Base-by-base conservation (phyloP, 306 rosid genomes). In the Gillenia trifoliata region DNA sequence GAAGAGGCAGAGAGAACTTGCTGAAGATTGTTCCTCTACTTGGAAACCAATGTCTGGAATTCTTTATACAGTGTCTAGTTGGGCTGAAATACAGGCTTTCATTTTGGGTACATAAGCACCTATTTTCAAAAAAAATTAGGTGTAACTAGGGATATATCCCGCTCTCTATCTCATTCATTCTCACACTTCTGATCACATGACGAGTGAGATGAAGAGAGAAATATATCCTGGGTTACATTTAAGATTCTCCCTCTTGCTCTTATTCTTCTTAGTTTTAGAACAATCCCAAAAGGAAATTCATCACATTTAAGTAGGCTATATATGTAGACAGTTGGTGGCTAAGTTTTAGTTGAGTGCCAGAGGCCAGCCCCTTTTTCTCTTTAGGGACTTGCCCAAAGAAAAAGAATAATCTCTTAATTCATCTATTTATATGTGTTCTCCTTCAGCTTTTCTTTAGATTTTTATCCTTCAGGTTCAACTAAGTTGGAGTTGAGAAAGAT, bases 31-130 rank as follows among this genome's bases (percentile, higher is more conserved):
- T 31, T n/a, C 64, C 52, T 43, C 43, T 26, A 28, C 19, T 45
- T 79, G 83, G 83, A 73, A 74, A 60, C 64, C 75, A 28, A 10
- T 61, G 45, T 67, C 75, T 45, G 83, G 83, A 23, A 47, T 31
- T 59, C 83, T 79, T n/a, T 79, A 73, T 28, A 59, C 78, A 4
- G 83, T 73, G 23, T 66, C 78, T 65, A 29, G 29, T 29, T 79
- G 83, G 83, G 74, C 78, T 17, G 83, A 79, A 74, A 68, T 79
- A 30, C 74, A 74, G 13, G 83, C 83, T 11, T 79, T 73, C 55
- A 66, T 79, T 59, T 79, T 73, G 61, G 79, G 78, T 29, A 66
- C 66, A 16, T 81, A 64, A 55, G 75, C 34, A 50, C 30, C 67
- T 28, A 31, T 38, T 29, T 7, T 8, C 6, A 36, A 2, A 36